Evolutionary conservation across 768 basidiomycete genomes (phyloP).

Genomic region (Xanthoconium purpureum): DNA sequence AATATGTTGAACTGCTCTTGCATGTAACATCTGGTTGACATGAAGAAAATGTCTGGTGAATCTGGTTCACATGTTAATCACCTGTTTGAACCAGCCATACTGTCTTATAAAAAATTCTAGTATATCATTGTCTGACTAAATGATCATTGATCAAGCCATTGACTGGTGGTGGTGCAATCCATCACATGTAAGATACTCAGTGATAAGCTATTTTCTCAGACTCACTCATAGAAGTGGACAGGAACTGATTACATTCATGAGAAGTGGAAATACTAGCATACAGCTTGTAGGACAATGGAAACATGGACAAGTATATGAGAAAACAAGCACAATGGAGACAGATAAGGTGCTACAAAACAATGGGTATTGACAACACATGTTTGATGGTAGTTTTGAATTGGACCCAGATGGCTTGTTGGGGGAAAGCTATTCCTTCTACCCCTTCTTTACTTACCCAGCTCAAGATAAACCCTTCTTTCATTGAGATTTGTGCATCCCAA

Average conservation of each 20-base stretch:
- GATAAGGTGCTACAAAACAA: neutral
- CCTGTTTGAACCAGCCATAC: neutral
- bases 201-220: neutral
- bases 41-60: neutral
- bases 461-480: neutral
- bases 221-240: too few species aligned
- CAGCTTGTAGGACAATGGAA: too few species aligned
- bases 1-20: neutral
- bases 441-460: neutral
- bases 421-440: too few species aligned
- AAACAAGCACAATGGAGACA: too few species aligned
- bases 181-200: neutral
- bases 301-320: too few species aligned
- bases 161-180: neutral
- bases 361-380: neutral
- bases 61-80: neutral
- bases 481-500: neutral
- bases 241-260: too few species aligned
- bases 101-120: neutral
- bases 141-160: neutral
- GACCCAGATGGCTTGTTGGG: neutral
- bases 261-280: too few species aligned
- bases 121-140: neutral
- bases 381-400: neutral
- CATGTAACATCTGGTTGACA: neutral